Evolutionary conservation across 78 protist genomes (phyloP), one percentile per base, ranked within the genome.

Genomic region (Dictyostelium citrinum): DNA sequence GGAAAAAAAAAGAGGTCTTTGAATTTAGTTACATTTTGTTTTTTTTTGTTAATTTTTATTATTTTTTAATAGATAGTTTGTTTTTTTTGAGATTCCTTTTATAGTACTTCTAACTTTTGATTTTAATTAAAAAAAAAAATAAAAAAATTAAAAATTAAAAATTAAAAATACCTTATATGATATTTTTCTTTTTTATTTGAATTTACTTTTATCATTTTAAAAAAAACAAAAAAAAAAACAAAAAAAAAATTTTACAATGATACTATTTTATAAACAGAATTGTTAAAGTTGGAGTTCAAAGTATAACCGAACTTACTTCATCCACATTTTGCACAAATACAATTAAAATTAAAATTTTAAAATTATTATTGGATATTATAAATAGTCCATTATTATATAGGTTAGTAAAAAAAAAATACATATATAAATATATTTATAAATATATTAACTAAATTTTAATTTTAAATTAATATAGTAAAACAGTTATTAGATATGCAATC

Each of bases 341-440:
- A 17, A 22, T 37, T 14, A 82, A 58, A 64, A 12, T 64, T 67
- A 37, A 31, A 60, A 45, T 74, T 45, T 49, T 77, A 67, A 27
- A 78, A 60, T 41, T 88, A 67, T 64, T 88, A 24, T 78, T 88
- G n/a, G 93, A 88, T 43, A 88, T 88, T 3, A 67, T 88, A 22
- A 70, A 88, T 24, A 75, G 70, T n/a, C 92, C 92, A 41, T 67
- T 82, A 43, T 82, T 82, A 43, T 82, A 82, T 37, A 51, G 85
- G 85, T 81, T 24, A 3, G 85, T 81, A 39, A 5, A 39, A 2
- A 39, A 37, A 37, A 39, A 5, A 39, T 39, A 49, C 1, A 27
- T 24, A 10, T 2, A 31, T 58, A 31, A 37, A 14, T 35, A 5
- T 12, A 29, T 12, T 35, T 16, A 22, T 58, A 7, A 4, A 16